A percentile compares a stretch with the other conserved stretches of the same genome.
These are phyloP conservation scores for Globisporangium recalcitrans DNA, from an alignment of 352 stramenopile genomes.

Conservation along the genomic window DNA sequence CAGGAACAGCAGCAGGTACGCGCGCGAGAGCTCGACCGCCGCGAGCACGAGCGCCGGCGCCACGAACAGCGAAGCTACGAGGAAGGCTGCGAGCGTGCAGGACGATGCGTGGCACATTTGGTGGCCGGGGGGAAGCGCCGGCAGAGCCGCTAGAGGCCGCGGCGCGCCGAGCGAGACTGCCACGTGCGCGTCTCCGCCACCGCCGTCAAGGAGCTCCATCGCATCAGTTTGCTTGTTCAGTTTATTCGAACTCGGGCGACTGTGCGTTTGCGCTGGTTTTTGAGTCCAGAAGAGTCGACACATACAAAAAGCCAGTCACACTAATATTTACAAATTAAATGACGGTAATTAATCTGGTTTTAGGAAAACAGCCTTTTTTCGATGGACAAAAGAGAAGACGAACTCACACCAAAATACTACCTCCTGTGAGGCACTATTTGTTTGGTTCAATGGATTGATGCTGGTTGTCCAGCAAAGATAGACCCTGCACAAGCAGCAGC, in stretches of 20 bases:
- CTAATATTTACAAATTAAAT: neutral
- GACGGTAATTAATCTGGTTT: constrained; percentile 10
- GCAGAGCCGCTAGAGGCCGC: neutral
- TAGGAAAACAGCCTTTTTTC: too few relatives aligned
- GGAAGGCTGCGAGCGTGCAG: constrained; percentile 22
- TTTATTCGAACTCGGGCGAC: neutral
- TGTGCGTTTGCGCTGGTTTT: neutral
- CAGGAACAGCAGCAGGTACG: constrained; percentile 38
- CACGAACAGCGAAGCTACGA: constrained; percentile 24
- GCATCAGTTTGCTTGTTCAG: neutral
- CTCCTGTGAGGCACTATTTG: too few relatives aligned
- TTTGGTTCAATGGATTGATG: too few relatives aligned
- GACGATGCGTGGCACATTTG: constrained; percentile 11
- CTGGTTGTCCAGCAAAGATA: too few relatives aligned
- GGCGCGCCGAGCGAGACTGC: neutral
- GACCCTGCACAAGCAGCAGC: too few relatives aligned
- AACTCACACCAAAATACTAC: too few relatives aligned
- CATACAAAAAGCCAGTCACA: neutral
- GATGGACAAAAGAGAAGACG: too few relatives aligned
- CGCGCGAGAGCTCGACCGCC: constrained; percentile 31
- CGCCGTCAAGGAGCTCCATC: constrained; percentile 2
- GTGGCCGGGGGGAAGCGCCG: constrained; percentile 27
- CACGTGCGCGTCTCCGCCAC: constrained; percentile 1
- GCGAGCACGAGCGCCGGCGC: constrained; percentile 27
- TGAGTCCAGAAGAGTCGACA: neutral